Evolutionary conservation across 2,329 filamentous ascomycete species (phyloP).

Genomic region (Trichoderma pleuroti): DNA sequence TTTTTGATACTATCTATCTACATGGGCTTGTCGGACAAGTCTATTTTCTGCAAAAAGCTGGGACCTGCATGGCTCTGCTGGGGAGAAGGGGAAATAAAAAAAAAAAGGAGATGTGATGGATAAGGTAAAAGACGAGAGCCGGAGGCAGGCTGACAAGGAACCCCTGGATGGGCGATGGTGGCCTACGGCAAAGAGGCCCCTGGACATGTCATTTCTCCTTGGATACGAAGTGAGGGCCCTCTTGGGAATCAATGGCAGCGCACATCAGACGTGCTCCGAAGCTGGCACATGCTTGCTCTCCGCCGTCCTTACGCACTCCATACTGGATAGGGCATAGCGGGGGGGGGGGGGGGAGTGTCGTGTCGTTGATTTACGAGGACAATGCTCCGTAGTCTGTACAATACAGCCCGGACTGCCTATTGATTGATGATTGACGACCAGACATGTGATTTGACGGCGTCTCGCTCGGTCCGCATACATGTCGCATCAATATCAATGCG

Average conservation of each 20-base stretch:
- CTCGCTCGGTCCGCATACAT: neutral
- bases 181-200: neutral
- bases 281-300: neutral
- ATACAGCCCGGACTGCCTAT: neutral
- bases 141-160: neutral
- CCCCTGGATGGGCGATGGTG: neutral
- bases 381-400: too few species aligned
- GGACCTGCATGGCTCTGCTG: conserved; percentile 5
- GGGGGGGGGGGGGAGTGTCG: too few species aligned
- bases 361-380: neutral
- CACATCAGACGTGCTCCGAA: neutral
- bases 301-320: neutral
- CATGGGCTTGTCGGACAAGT: neutral
- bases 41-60: neutral
- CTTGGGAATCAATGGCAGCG: neutral
- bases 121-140: neutral
- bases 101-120: neutral
- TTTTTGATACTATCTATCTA: neutral
- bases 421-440: neutral
- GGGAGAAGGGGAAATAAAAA: too few species aligned
- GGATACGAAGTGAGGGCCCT: neutral
- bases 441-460: too few species aligned
- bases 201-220: neutral
- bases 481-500: neutral
- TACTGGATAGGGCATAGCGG: conserved; percentile 1